Evolutionary conservation across 2,329 filamentous ascomycete species (phyloP).

Genomic region (Diaporthe aspalathi): DNA sequence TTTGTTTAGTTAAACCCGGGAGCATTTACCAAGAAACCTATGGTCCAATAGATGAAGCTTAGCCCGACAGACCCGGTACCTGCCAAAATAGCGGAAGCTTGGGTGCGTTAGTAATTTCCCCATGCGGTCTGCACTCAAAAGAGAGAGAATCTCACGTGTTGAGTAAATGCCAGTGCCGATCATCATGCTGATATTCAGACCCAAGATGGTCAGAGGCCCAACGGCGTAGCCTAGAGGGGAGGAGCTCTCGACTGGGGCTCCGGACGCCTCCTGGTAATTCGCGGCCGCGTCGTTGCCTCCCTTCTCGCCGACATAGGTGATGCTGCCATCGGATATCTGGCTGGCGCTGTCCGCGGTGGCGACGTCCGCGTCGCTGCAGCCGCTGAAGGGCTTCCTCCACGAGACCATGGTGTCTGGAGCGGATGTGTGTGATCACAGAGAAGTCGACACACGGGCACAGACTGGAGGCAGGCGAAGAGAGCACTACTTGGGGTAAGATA

Average conservation of each 20-base stretch:
- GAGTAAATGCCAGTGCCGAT: conserved; percentile 72
- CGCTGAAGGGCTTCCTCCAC: conserved; percentile 34
- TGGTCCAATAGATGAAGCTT: conserved; percentile 71
- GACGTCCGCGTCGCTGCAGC: conserved; percentile 10
- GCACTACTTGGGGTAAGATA: not conserved
- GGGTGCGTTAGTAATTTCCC: conserved; percentile 5
- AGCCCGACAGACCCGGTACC: conserved; percentile 72
- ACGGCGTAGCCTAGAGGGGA: conserved; percentile 72
- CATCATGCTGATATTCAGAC: conserved; percentile 70
- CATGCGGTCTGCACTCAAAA: not conserved
- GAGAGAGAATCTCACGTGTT: conserved; percentile 55
- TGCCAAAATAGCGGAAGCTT: conserved; percentile 68
- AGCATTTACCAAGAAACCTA: conserved; percentile 60
- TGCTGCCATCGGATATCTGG: conserved; percentile 33
- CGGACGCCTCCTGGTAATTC: conserved; percentile 64
- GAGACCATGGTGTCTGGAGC: conserved; percentile 26
- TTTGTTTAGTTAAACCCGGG: fast-evolving
- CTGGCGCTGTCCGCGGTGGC: not conserved
- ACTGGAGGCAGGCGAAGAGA: not conserved
- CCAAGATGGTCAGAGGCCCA: conserved; percentile 64
- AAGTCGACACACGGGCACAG: not conserved
- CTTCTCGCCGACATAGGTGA: conserved; percentile 38
- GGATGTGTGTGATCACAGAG: not conserved
- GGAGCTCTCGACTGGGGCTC: conserved; percentile 68
- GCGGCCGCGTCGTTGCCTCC: conserved; percentile 42